Base-by-base conservation (phyloP, 352 stramenopile species). In the Phytopythium litorale region DNA sequence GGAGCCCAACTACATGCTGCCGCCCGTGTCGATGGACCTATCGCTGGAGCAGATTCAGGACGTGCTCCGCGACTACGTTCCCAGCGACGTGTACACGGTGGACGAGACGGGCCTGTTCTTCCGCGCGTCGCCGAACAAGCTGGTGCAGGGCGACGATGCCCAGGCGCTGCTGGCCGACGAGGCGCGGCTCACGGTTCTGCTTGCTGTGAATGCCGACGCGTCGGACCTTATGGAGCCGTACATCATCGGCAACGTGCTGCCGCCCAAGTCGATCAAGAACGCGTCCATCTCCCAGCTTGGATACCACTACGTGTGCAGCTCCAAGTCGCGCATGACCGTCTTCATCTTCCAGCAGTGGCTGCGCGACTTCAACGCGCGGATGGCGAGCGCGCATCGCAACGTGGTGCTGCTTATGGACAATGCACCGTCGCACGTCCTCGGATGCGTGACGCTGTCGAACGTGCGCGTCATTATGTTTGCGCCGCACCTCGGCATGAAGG, bases 341-440 rank as follows among this genome's bases (percentile, higher is more conserved):
- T 91, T 92, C 61, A 93, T 95, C 62, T 95, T 95, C 67, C 84
- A 95, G 75, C 83, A 93, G 58, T 95, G 86, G 86, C 66, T 95
- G 28, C 84, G 84, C 11, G 84, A 93, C 60, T 92, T 95, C 49
- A 95, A 95, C 57, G 81, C 82, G 23, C 83, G 84, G 55, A 95
- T 95, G 86, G 84, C 85, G 15, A 92, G 83, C 56, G 81, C 84
- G 19, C 86, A 95, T 66, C 84, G 86, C 62, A 84, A 85, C 56
- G 84, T 95, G 37, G 76, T 95, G 63, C 72, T 95, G 55, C 66
- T 95, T 15, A 89, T 95, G 77, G 86, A 95, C 72, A 95, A 92
- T 50, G 86, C 86, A 33, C 84, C 86, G 62, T 95, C 86, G 32
- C 86, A 95, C 62, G 84, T 95, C 13, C 70, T 91, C 43, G 83